Base-by-base conservation (phyloP, 1,139 yeast genomes). In the Citeromyces hawaiiensis region DNA sequence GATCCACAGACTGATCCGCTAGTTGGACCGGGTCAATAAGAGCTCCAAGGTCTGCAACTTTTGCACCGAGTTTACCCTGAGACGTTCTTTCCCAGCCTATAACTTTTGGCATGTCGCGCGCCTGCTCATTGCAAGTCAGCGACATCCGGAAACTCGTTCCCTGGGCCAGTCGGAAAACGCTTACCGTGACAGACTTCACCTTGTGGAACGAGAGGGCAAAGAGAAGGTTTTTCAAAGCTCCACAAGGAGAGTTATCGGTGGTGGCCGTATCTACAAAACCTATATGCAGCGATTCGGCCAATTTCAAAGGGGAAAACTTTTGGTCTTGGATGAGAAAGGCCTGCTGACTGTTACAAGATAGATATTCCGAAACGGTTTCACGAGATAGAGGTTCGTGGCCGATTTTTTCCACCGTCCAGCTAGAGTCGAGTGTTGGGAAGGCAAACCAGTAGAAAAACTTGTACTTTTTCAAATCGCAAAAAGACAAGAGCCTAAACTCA, bases 11-110 rank as follows among this genome's bases (percentile, higher is more conserved):
- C 55, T 91, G 97, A 44, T 80, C 83, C 0, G 96, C 94, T 16
- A 91, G 63, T 46, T 81, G 78, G 4, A 65, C 48, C 0, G 98
- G 98, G 53, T 88, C 77, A 37, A 91, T 75, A 38, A 91, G 63
- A 1, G 85, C 63, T 1, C 94, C 87, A 41, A 91, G 60, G 53
- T 91, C 93, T 0, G 94, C 86, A 27, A 81, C 47, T 51, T 86
- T 85, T 0, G 97, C 96, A 0, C 81, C 79, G 11, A 87, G 61
- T 50, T 78, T 80, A 1, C 86, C 87, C 37, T 70, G 71, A 9
- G 63, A 60, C 13, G 87, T 83, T 45, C 94, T 68, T 52, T 91
- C 97, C 98, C 98, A 91, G 0, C 99, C 98, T 1, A 76, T 66
- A 2, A 75, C 61, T 43, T 68, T 74, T 3, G 68, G 59, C 4